phyloP scores from a whole-genome alignment of 176 grass and related monocot species.

The Bolboschoenus planiculmis region DNA sequence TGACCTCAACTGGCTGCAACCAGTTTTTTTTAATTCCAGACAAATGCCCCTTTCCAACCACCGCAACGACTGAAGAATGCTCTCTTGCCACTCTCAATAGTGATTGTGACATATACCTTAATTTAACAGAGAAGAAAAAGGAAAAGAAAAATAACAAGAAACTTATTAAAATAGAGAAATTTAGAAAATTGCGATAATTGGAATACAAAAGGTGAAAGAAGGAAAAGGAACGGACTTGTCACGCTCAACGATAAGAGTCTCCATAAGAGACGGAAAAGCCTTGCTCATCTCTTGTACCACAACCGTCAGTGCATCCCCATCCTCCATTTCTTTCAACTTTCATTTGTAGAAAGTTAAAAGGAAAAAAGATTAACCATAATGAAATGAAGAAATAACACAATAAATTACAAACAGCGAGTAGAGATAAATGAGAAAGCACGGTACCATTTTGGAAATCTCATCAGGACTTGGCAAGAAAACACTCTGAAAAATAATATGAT shows the following conservation, averaged over 20 bases:
- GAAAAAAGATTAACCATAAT: neutral
- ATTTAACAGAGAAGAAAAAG: slow-evolving; percentile 1
- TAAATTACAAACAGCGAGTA: neutral
- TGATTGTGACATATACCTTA: slow-evolving; percentile 85
- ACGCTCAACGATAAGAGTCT: slow-evolving; percentile 82
- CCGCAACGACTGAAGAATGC: slow-evolving; percentile 81
- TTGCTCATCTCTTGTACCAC: slow-evolving; percentile 98
- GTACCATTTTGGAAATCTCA: slow-evolving; percentile 85
- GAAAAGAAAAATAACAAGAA: neutral
- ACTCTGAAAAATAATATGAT: slow-evolving; percentile 77
- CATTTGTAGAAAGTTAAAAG: neutral
- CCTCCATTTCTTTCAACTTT: slow-evolving; percentile 94
- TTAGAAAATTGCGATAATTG: neutral
- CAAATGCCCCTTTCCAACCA: slow-evolving; percentile 92
- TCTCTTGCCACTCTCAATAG: slow-evolving; percentile 63
- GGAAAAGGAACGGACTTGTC: slow-evolving; percentile 58
- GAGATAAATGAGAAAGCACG: neutral
- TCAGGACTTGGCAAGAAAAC: slow-evolving; percentile 76
- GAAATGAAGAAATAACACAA: neutral
- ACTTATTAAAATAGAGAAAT: neutral
- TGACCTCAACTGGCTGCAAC: slow-evolving; percentile 74
- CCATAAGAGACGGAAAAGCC: slow-evolving; percentile 79
- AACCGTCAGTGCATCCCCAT: slow-evolving; percentile 83
- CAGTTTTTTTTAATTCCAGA: slow-evolving; percentile 87
- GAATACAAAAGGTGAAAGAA: neutral